Conservation (phyloP, 345 rosid species). For the Eucalyptus shirleyi region DNA sequence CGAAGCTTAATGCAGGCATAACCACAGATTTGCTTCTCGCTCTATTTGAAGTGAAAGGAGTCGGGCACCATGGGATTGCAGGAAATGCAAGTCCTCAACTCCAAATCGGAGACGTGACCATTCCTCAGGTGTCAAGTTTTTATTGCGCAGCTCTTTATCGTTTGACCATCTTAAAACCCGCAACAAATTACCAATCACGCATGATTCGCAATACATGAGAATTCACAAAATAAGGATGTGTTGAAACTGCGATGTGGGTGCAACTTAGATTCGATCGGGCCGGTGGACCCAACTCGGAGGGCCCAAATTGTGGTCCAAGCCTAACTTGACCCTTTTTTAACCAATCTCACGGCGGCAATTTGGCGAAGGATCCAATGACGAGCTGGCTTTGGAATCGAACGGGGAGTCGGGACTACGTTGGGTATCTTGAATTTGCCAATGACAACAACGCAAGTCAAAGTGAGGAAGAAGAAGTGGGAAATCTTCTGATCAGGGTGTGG, state of each 20-base stretch:
- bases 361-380: slow-evolving; percentile 39
- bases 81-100: slow-evolving; percentile 48
- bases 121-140: slow-evolving; percentile 27
- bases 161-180: neutral
- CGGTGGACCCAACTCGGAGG: too few relatives aligned
- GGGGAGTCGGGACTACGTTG: slow-evolving; percentile 44
- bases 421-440: slow-evolving; percentile 31
- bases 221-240: neutral
- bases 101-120: slow-evolving; percentile 45
- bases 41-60: slow-evolving; percentile 43
- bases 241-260: neutral
- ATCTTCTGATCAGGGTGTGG: slow-evolving; percentile 47
- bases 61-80: slow-evolving; percentile 62
- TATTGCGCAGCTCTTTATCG: neutral
- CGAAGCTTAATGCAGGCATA: slow-evolving; percentile 53
- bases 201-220: neutral
- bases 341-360: slow-evolving; percentile 9
- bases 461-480: neutral
- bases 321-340: neutral
- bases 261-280: neutral
- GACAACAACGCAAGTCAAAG: neutral
- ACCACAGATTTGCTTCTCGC: slow-evolving; percentile 36
- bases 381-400: slow-evolving; percentile 40
- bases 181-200: neutral
- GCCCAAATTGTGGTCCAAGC: neutral